Base-by-base conservation (phyloP, 306 rosid genomes). In the Glycine soja region DNA sequence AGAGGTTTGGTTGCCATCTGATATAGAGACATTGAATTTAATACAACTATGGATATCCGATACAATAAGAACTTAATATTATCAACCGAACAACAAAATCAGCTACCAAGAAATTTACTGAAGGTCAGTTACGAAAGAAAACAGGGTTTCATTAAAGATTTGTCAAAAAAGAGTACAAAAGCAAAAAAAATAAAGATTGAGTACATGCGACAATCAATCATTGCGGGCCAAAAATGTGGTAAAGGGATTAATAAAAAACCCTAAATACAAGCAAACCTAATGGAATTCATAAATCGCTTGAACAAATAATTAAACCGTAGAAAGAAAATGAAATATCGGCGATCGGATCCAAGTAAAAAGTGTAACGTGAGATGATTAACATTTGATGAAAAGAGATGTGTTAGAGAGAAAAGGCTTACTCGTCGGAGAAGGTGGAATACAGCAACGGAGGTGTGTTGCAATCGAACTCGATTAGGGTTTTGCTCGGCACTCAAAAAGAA, bases 1-100 rank as follows among this genome's bases (percentile, higher is more conserved):
- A 89, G 91, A 40, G 98, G 97, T 81, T 93, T 93, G 5, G 94
- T 75, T 56, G 87, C 94, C 99, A 96, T 96, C 94, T 92, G 83
- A 24, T 1, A 66, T 52, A 71, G 0, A 54, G 34, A 18, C 61
- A 58, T 43, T 42, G 56, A 51, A 36, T 12, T 42, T 56, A 45
- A 50, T 4, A 14, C 10, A 57, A 6, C 15, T 8, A 10, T 2
- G 54, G 11, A 11, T 32, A 70, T 11, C 65, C 34, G 2, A 15
- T 5, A 58, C 75, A 13, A 40, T 10, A 65, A 50, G 11, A 14
- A n/a, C 11, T 3, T 2, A 12, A 5, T 5, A 6, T 7, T 51
- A 61, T 13, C 13, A 72, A 61, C 30, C 48, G 8, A 66, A 50
- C 5, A 18, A 18, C 34, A 62, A 71, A 47, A 42, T 57, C 47